These are phyloP conservation scores for Pseudozyma hubeiensis DNA, from an alignment of 1,284 basidiomycete genomes.

Conservation along the genomic window DNA sequence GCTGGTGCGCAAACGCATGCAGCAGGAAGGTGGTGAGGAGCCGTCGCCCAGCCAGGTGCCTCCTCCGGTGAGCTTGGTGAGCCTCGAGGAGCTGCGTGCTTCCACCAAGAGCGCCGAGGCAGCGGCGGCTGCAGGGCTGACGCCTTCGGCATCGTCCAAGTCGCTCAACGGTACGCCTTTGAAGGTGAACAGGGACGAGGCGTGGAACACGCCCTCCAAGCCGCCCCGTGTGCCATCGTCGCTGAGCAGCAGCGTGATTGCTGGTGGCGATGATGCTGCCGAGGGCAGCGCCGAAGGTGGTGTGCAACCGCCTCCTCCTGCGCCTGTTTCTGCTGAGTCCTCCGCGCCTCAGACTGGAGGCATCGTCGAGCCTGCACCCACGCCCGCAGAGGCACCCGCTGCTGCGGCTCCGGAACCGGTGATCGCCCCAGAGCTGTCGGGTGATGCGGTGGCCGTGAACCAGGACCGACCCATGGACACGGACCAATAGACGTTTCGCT, in stretches of 20 bases:
- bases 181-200: conserved; percentile 18
- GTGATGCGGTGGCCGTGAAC: conserved; percentile 1
- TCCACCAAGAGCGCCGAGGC: conserved; percentile 53
- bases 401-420: conserved; percentile 6
- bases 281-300: conserved; percentile 3
- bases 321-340: neutral
- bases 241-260: conserved; percentile 22
- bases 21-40: conserved; percentile 49
- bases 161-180: conserved; percentile 41
- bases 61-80: conserved; percentile 46
- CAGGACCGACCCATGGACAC: conserved; percentile 25
- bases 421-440: conserved; percentile 20
- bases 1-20: conserved; percentile 54
- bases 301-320: conserved; percentile 6
- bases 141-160: conserved; percentile 19
- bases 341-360: conserved; percentile 9
- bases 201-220: conserved; percentile 43
- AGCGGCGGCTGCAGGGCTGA: conserved; percentile 27
- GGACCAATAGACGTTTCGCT: conserved; percentile 7
- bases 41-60: conserved; percentile 27
- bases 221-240: conserved; percentile 28
- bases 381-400: conserved; percentile 1
- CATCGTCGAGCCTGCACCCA: conserved; percentile 28
- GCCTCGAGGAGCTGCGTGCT: conserved; percentile 58
- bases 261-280: conserved; percentile 6